Conservation (phyloP, 352 stramenopile species). For the Pythium grandisporangium region DNA sequence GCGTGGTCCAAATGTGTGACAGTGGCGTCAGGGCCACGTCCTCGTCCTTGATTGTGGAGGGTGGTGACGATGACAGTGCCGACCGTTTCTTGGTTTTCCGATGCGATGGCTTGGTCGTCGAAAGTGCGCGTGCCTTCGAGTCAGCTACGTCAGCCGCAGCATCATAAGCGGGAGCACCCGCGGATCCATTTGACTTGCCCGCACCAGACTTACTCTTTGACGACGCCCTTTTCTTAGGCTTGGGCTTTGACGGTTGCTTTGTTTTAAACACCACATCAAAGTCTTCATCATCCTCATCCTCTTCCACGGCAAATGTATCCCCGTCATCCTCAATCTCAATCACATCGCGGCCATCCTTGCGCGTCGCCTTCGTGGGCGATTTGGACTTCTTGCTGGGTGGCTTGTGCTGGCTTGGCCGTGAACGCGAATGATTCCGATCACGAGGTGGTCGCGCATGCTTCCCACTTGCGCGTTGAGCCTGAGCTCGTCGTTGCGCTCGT, state of each 20-base stretch:
- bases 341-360: constrained; percentile 3
- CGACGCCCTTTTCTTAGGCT: neutral
- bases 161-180: neutral
- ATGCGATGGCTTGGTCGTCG: too few relatives aligned
- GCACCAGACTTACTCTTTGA: neutral
- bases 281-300: neutral
- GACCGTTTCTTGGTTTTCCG: too few relatives aligned
- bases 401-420: constrained; percentile 4
- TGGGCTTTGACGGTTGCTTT: neutral
- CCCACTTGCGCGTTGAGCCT: too few relatives aligned
- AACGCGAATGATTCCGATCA: too few relatives aligned
- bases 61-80: too few relatives aligned
- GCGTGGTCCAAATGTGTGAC: constrained; percentile 45
- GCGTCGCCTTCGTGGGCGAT: constrained; percentile 8
- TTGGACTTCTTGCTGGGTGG: neutral
- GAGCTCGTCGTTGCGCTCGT: too few relatives aligned
- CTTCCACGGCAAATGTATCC: too few relatives aligned
- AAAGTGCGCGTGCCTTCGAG: too few relatives aligned
- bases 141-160: too few relatives aligned
- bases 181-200: neutral
- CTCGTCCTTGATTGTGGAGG: constrained; percentile 8
- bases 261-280: neutral
- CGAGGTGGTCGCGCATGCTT: too few relatives aligned
- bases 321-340: neutral
- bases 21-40: constrained; percentile 23